phyloP scores from a whole-genome alignment of 768 basidiomycete species.

The Macrocybe gigantea region DNA sequence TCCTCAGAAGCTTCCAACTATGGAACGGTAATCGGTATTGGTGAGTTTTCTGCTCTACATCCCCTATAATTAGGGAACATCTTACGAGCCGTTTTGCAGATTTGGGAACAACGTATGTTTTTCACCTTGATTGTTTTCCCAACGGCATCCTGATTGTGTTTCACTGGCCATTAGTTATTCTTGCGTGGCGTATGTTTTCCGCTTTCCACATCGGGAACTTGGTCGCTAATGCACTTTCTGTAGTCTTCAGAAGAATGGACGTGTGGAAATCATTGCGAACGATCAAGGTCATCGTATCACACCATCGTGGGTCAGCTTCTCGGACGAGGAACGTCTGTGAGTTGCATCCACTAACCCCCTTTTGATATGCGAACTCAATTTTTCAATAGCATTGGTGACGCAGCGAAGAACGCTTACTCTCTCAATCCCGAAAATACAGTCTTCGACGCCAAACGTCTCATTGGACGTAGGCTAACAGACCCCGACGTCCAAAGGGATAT shows the following conservation, averaged over 20 bases:
- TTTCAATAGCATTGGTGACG: slow-evolving; percentile 70
- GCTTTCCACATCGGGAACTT: background rate
- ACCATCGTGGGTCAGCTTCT: slow-evolving; percentile 81
- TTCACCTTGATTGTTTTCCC: background rate
- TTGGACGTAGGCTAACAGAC: slow-evolving; percentile 82
- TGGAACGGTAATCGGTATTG: slow-evolving; percentile 92
- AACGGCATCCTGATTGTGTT: slow-evolving; percentile 8
- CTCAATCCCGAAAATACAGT: slow-evolving; percentile 91
- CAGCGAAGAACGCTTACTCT: slow-evolving; percentile 94
- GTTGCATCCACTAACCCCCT: slow-evolving; percentile 9
- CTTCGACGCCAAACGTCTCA: slow-evolving; percentile 95
- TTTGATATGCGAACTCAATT: slow-evolving; percentile 13
- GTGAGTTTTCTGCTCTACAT: slow-evolving; percentile 32
- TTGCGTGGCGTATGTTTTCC: slow-evolving; percentile 77
- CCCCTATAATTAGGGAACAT: background rate
- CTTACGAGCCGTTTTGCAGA: slow-evolving; percentile 36
- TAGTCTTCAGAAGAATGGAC: slow-evolving; percentile 80
- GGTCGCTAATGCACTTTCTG: background rate
- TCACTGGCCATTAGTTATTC: slow-evolving; percentile 61
- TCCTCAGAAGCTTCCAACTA: slow-evolving; percentile 55
- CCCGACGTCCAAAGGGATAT: slow-evolving; percentile 74
- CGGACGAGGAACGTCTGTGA: slow-evolving; percentile 72
- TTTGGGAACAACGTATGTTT: slow-evolving; percentile 80
- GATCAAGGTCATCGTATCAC: slow-evolving; percentile 89
- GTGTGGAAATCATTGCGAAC: slow-evolving; percentile 87